Evolutionary conservation across 2,329 filamentous ascomycete genomes (phyloP).

Genomic region (Claviceps africana): DNA sequence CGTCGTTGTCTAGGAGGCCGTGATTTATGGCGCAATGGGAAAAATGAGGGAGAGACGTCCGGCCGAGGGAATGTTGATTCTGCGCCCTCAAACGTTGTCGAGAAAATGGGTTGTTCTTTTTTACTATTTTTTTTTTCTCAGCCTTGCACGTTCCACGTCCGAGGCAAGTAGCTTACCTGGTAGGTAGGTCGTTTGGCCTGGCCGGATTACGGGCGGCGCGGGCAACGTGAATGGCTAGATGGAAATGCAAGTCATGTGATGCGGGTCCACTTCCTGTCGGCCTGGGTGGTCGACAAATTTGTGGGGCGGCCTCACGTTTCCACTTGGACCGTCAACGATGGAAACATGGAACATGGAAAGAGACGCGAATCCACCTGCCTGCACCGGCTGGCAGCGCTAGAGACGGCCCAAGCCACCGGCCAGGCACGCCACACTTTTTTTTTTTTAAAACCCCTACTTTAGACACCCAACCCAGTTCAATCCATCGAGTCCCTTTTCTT

Average conservation of each 20-base stretch:
- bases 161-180: background rate
- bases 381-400: too few species aligned
- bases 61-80: background rate
- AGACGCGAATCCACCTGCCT: too few species aligned
- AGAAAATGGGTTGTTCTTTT: background rate
- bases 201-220: background rate
- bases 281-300: background rate
- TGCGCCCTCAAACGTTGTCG: background rate
- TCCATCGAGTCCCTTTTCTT: background rate
- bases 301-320: background rate
- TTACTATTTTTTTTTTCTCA: background rate
- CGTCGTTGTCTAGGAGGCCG: background rate
- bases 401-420: background rate
- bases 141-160: background rate
- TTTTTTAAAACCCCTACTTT: background rate
- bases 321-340: background rate
- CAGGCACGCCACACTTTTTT: background rate
- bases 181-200: background rate
- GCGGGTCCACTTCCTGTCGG: background rate
- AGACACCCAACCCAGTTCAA: background rate
- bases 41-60: too few species aligned
- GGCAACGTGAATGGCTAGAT: background rate
- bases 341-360: too few species aligned
- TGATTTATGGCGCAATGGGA: background rate
- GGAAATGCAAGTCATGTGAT: background rate